These are phyloP conservation scores for Grosmannia huntii DNA, from an alignment of 2,329 filamentous ascomycete genomes.

Conservation along the genomic window DNA sequence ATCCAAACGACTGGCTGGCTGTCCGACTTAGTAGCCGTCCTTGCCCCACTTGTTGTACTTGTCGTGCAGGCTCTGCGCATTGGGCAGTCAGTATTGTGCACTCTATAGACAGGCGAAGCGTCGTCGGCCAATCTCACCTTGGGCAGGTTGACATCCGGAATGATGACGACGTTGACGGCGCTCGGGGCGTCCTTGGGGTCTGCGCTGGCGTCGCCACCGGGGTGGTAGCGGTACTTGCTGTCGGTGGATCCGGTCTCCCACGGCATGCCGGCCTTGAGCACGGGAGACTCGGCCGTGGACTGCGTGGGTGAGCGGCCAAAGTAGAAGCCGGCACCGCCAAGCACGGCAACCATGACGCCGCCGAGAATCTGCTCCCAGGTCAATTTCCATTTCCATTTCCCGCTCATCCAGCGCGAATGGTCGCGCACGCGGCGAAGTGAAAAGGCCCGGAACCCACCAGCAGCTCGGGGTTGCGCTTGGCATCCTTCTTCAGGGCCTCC, in stretches of 20 bases:
- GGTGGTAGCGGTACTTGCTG: constrained; percentile 69
- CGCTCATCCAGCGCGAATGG: background rate
- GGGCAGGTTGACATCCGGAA: constrained; percentile 86
- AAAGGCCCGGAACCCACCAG: constrained; percentile 22
- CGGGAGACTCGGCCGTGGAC: constrained; percentile 65
- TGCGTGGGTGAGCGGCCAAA: constrained; percentile 77
- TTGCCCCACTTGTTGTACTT: constrained; percentile 99
- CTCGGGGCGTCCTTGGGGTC: constrained; percentile 81
- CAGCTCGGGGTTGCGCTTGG: constrained; percentile 40
- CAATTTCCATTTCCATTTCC: background rate
- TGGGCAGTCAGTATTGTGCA: background rate
- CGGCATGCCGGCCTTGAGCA: constrained; percentile 70
- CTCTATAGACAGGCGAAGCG: background rate
- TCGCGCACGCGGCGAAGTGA: background rate
- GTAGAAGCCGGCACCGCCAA: constrained; percentile 82
- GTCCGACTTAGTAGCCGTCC: constrained; percentile 59
- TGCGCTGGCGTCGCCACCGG: constrained; percentile 66
- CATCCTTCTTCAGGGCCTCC: constrained; percentile 41
- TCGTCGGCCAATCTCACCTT: constrained; percentile 41
- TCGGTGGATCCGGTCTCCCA: constrained; percentile 62
- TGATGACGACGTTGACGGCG: constrained; percentile 86
- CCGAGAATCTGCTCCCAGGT: constrained; percentile 58
- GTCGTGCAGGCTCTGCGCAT: constrained; percentile 68
- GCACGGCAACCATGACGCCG: constrained; percentile 78
- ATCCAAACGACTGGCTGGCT: background rate